Percentiles rank a stretch among this genome's conserved stretches.
phyloP scores from a whole-genome alignment of 2,329 filamentous ascomycete genomes.

The Alternaria triticimaculans region DNA sequence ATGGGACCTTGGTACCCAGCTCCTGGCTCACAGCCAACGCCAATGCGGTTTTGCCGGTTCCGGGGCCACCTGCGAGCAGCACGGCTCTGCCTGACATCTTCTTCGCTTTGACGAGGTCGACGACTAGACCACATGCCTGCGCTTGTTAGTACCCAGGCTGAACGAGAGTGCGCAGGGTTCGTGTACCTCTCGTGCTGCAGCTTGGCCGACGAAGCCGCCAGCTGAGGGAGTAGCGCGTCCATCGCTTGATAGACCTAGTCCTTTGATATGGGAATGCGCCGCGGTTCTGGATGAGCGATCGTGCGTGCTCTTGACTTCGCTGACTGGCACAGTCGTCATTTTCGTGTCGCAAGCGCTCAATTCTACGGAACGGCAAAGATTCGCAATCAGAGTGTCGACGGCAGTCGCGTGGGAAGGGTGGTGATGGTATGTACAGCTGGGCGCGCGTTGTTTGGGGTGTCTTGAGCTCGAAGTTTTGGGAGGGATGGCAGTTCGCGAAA shows the following conservation, averaged over 20 bases:
- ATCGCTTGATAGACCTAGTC: constrained; percentile 82
- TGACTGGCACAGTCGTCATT: constrained; percentile 56
- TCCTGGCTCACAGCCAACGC: constrained; percentile 96
- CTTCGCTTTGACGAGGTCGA: constrained; percentile 93
- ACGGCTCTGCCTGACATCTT: constrained; percentile 98
- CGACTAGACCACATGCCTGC: constrained; percentile 91
- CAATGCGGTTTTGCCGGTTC: constrained; percentile 93
- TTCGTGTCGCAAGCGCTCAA: constrained; percentile 21
- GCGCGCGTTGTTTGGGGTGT: constrained; percentile 20
- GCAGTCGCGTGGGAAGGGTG: neutral
- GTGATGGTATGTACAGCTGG: constrained; percentile 6
- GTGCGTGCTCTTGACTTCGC: constrained; percentile 93
- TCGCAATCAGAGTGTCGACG: neutral
- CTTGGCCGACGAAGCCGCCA: constrained; percentile 86
- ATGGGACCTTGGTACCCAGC: constrained; percentile 96
- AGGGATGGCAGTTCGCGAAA: constrained; percentile 16
- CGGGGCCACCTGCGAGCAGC: constrained; percentile 89
- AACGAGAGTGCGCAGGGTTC: no score
- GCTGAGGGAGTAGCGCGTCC: constrained; percentile 78
- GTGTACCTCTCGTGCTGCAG: constrained; percentile 82
- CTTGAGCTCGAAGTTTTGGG: constrained; percentile 24
- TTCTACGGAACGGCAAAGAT: neutral
- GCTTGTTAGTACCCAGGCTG: constrained; percentile 15
- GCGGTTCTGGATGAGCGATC: constrained; percentile 83
- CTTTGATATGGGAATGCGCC: constrained; percentile 97